These are phyloP conservation scores for Mortierella antarctica DNA, from an alignment of 192 early-diverging fungal species.

Conservation along the genomic window DNA sequence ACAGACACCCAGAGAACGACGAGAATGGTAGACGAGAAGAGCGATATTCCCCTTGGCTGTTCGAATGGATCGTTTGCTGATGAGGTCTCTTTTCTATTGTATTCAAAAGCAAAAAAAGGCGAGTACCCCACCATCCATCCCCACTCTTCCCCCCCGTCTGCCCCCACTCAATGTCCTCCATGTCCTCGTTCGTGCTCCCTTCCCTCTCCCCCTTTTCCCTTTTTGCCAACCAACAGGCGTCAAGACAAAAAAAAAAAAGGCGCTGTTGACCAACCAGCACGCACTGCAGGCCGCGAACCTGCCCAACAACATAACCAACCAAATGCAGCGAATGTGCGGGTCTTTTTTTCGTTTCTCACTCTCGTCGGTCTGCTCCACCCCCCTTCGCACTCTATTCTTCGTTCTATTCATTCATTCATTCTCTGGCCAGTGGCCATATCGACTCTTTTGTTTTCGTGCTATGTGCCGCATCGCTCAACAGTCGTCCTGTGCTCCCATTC, in stretches of 20 bases:
- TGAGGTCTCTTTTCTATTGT: too few relatives aligned
- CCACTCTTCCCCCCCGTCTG: too few relatives aligned
- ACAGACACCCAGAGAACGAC: too few relatives aligned
- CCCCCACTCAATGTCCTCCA: too few relatives aligned
- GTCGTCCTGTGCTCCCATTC: not conserved
- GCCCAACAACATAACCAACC: not conserved
- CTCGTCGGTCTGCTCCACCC: not conserved
- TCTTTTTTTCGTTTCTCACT: not conserved
- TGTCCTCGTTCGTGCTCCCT: not conserved
- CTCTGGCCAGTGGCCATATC: not conserved
- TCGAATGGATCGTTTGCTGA: too few relatives aligned
- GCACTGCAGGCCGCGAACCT: not conserved
- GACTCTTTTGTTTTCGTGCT: too few relatives aligned
- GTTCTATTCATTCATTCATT: slow-evolving; percentile 1
- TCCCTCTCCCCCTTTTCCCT: slow-evolving; percentile 4
- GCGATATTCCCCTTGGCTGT: too few relatives aligned
- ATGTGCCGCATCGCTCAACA: too few relatives aligned
- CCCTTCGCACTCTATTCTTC: not conserved
- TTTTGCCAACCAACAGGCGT: slow-evolving; percentile 2
- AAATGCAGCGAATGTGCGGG: not conserved
- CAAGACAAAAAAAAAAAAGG: too few relatives aligned
- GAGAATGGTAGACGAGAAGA: too few relatives aligned
- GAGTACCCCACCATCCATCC: too few relatives aligned
- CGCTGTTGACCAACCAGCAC: not conserved
- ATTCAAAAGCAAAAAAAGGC: too few relatives aligned